A percentile compares a stretch with the other conserved stretches of the same genome.
These are phyloP conservation scores for Posidonia australis DNA, from an alignment of 106 monocot genomes.

Conservation along the genomic window DNA sequence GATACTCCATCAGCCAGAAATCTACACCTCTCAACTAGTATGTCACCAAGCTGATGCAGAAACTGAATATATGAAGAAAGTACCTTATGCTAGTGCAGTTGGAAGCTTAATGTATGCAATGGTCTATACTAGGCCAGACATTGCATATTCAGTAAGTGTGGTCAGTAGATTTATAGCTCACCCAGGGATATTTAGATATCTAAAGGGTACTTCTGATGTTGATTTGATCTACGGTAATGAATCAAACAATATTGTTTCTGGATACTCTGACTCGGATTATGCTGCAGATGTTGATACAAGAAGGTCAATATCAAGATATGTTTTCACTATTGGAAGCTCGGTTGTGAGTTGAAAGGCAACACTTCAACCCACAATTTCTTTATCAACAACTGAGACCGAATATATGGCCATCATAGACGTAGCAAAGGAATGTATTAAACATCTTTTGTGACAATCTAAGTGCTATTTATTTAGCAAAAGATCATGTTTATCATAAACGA, in stretches of 20 bases:
- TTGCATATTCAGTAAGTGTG: background rate
- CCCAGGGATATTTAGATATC: background rate
- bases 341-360: no score
- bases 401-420: no score
- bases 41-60: background rate
- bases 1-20: background rate
- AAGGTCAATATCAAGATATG: background rate
- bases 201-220: background rate
- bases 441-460: no score
- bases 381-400: no score
- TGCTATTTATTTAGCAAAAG: no score
- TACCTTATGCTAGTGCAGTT: background rate
- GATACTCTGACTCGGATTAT: background rate
- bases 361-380: no score
- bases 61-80: background rate
- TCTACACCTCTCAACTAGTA: background rate
- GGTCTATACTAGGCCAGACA: background rate
- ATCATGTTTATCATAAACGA: no score
- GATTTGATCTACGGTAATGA: background rate
- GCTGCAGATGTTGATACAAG: background rate
- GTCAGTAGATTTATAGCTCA: background rate
- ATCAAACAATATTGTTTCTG: background rate
- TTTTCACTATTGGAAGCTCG: no score
- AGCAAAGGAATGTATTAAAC: no score
- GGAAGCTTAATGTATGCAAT: background rate